Percentiles rank a stretch among this genome's conserved stretches.
phyloP scores from a whole-genome alignment of 1,139 yeast genomes.

The Yamadazyma siamensis region DNA sequence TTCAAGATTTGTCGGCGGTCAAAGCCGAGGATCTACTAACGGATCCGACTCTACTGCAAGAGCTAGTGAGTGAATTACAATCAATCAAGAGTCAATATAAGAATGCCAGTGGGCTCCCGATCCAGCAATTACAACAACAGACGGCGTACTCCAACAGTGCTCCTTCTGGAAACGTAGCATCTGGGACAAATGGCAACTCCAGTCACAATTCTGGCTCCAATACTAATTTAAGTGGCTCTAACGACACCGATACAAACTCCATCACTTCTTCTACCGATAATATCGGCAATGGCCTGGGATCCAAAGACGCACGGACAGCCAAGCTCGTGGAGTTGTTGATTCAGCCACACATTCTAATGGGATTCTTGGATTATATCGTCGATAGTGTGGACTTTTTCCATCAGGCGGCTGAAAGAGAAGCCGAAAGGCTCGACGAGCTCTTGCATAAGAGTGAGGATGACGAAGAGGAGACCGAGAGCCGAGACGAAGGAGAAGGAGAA shows the following conservation, averaged over 20 bases:
- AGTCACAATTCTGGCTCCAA: neutral
- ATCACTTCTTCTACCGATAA: conserved; percentile 38
- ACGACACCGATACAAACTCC: conserved; percentile 30
- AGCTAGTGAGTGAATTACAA: conserved; percentile 39
- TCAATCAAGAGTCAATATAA: conserved; percentile 35
- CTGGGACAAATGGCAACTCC: no score
- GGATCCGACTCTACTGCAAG: conserved; percentile 37
- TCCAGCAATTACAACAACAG: conserved; percentile 24
- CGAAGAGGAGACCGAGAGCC: neutral
- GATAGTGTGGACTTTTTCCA: conserved; percentile 40
- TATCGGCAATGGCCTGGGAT: conserved; percentile 16
- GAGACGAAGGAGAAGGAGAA: conserved; percentile 4
- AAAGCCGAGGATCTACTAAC: conserved; percentile 33
- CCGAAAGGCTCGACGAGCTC: conserved; percentile 16
- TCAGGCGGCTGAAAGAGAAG: conserved; percentile 24
- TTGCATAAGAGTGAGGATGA: conserved; percentile 12
- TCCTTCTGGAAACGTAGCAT: no score
- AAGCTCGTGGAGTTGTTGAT: conserved; percentile 41
- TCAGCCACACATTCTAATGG: conserved; percentile 45
- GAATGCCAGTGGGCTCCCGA: conserved; percentile 27
- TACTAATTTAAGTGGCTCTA: conserved; percentile 1
- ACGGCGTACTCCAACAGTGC: no score
- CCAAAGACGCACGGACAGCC: conserved; percentile 38
- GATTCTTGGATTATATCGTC: conserved; percentile 35
- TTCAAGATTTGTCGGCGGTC: conserved; percentile 32